Evolutionary conservation across 2,329 filamentous ascomycete species (phyloP).

Genomic region (Fulvia fulva): DNA sequence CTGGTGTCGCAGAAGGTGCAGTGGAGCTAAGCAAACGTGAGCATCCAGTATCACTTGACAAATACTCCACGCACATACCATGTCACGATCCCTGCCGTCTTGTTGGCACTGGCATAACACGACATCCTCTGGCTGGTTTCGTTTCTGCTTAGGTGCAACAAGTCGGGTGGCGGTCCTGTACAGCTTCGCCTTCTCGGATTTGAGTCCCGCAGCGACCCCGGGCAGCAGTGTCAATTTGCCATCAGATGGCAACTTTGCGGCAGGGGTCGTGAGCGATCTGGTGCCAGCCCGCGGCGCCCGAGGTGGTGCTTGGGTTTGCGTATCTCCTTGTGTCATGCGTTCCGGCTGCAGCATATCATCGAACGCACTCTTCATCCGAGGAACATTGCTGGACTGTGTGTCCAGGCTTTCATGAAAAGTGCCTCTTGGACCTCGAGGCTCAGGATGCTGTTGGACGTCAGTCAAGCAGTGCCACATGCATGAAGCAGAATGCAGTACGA

Average conservation of each 20-base stretch:
- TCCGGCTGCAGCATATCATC: slow-evolving; percentile 29
- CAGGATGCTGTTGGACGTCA: background rate
- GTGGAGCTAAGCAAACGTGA: slow-evolving; percentile 39
- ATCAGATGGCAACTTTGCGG: background rate
- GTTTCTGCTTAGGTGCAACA: slow-evolving; percentile 10
- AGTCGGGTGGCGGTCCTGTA: slow-evolving; percentile 15
- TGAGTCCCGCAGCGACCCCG: slow-evolving; percentile 9
- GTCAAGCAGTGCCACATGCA: background rate
- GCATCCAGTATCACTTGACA: too few relatives aligned
- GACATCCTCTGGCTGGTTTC: slow-evolving; percentile 13
- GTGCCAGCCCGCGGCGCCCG: background rate
- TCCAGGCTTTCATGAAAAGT: slow-evolving; percentile 11
- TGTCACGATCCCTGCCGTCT: slow-evolving; percentile 37
- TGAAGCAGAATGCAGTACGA: background rate
- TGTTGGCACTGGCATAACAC: slow-evolving; percentile 43
- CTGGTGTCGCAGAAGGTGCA: slow-evolving; percentile 44
- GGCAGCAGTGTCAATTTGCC: slow-evolving; percentile 14
- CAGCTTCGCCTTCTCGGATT: slow-evolving; percentile 10
- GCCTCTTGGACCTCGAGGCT: background rate
- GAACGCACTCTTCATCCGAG: slow-evolving; percentile 25
- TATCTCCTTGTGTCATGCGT: slow-evolving; percentile 31
- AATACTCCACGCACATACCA: too few relatives aligned
- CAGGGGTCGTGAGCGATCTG: too few relatives aligned
- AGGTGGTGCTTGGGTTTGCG: slow-evolving; percentile 23
- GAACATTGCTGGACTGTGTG: slow-evolving; percentile 23